phyloP scores from a whole-genome alignment of 331 rosid genomes.

The Malus hybrid region DNA sequence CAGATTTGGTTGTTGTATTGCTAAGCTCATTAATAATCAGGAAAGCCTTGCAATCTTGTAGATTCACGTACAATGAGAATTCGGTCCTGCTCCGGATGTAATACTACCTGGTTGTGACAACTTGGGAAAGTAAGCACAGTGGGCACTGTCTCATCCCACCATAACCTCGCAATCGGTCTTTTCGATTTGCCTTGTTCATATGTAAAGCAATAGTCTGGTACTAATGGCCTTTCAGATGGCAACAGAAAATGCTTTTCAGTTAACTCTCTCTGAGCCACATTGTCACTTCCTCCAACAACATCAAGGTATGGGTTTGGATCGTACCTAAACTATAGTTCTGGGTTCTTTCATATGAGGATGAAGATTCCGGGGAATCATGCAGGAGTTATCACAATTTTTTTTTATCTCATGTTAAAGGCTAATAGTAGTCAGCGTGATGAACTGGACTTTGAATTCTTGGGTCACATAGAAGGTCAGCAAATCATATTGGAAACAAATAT shows the following conservation, averaged over 20 bases:
- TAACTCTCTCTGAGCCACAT: constrained; percentile 64
- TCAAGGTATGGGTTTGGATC: constrained; percentile 69
- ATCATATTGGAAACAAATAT: constrained; percentile 47
- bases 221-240: constrained; percentile 84
- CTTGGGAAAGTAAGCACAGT: constrained; percentile 70
- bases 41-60: too few relatives aligned
- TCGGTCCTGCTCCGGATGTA: too few relatives aligned
- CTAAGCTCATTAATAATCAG: too few relatives aligned
- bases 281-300: constrained; percentile 67
- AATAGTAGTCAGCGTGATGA: constrained; percentile 30
- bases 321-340: constrained; percentile 45
- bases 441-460: constrained; percentile 62
- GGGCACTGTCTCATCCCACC: constrained; percentile 98
- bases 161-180: constrained; percentile 79
- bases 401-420: constrained; percentile 12
- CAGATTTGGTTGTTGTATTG: too few relatives aligned
- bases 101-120: constrained; percentile 57
- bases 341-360: constrained; percentile 44
- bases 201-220: constrained; percentile 44
- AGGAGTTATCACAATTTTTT: constrained; percentile 61
- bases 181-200: constrained; percentile 45
- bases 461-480: constrained; percentile 38
- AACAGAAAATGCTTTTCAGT: constrained; percentile 21
- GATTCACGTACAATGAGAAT: too few relatives aligned
- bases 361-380: constrained; percentile 46